A percentile compares a stretch with the other conserved stretches of the same genome.
Conservation (phyloP, 2,329 filamentous ascomycete species). For the Mollisiaceae sp. region DNA sequence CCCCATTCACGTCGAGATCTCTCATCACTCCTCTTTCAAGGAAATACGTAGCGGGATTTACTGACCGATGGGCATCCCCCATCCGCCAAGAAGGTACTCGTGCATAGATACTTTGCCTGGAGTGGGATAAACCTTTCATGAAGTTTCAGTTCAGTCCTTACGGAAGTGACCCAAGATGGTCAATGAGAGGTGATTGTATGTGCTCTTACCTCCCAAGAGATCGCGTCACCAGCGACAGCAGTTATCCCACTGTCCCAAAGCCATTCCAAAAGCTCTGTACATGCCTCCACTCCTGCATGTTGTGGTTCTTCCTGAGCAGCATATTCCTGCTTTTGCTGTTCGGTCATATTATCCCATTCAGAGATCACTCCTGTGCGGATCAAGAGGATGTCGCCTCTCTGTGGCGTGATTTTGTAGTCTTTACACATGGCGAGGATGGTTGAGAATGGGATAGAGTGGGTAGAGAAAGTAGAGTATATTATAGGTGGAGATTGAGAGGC, state of each 20-base stretch:
- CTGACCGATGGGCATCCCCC: conserved; percentile 49
- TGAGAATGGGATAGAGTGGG: conserved; percentile 46
- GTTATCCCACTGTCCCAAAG: conserved; percentile 45
- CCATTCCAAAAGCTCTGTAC: conserved; percentile 44
- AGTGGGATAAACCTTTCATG: conserved; percentile 42
- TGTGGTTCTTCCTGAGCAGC: conserved; percentile 41
- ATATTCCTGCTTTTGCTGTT: conserved; percentile 37
- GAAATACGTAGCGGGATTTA: background rate
- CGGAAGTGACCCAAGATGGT: background rate
- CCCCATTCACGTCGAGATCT: background rate
- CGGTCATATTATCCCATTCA: conserved; percentile 49
- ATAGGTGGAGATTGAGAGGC: conserved; percentile 38
- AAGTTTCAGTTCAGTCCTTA: background rate
- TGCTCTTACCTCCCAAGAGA: conserved; percentile 45
- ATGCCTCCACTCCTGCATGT: conserved; percentile 44
- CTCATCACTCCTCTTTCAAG: background rate
- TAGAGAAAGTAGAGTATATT: conserved; percentile 47
- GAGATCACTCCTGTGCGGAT: conserved; percentile 49
- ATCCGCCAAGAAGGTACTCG: conserved; percentile 54
- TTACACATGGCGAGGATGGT: conserved; percentile 47
- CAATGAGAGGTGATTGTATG: no score
- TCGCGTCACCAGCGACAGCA: conserved; percentile 46
- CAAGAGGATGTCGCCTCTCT: conserved; percentile 58
- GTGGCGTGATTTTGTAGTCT: conserved; percentile 51
- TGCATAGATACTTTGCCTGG: conserved; percentile 48